Base-by-base conservation (phyloP, 2,329 filamentous ascomycete genomes). In the Helotiales sp. region DNA sequence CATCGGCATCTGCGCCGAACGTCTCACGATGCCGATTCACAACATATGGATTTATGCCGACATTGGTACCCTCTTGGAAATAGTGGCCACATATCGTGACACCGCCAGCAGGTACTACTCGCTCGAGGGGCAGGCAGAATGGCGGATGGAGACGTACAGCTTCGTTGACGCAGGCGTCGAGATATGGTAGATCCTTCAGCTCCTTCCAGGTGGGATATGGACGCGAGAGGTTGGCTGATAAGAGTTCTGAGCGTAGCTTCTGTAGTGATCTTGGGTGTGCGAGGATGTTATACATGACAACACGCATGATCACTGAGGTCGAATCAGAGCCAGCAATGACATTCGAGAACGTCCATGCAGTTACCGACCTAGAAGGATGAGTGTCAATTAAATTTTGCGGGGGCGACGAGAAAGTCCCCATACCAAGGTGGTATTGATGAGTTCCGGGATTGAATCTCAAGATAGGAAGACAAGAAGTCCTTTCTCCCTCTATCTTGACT, bases 1-100 rank as follows among this genome's bases (percentile, higher is more conserved):
- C 68, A 24, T 82, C 79, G 0, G 79, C 77, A 46, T 85, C 81
- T 0, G 70, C 58, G 0, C 82, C 82, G 66, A 81, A 85, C 0
- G 78, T 72, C 0, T 67, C 67, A 47, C 67, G 73, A 57, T 82
- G 77, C 0, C 81, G 72, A 42, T 81, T 78, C 8, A 56, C 31
- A 3, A 51, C 53, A 48, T 46, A 60, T 9, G 44, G 33, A 22
- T 84, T 84, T 22, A 81, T 75, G 0, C 80, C 82, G 7, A 85
- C 67, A 10, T 75, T 69, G 0, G 73, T 72, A 9, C 59, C 30
- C 2, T 47, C 9, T 33, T 2, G 10, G 38, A 84, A 66, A 33
- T 59, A 71, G 2, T 62, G 29, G 0, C 69, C 71, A 2, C 63
- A 60, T 2, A 71, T 52, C 8, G 49, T 61, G 2, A 51, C 49